Base-by-base conservation (phyloP, 306 rosid species). In the Ochetophila trinervis region DNA sequence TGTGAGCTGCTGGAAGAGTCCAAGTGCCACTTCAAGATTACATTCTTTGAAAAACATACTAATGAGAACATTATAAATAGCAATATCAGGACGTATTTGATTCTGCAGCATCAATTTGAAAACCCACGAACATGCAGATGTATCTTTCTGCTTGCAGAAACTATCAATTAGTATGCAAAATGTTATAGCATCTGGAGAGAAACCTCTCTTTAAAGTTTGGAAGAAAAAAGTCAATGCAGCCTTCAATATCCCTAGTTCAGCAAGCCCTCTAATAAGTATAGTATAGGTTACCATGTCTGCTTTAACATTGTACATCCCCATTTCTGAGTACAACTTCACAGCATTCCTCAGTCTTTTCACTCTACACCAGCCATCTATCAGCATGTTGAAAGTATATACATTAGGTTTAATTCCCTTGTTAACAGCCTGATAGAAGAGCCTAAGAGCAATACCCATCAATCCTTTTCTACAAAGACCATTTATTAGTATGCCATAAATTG, bases 361-460 rank as follows among this genome's bases (percentile, higher is more conserved):
- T 56, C 79, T 69, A 63, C 74, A 75, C 64, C 22, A 75, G 34
- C 79, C 79, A 62, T 75, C 75, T 48, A 75, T 27, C 40, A 75
- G 47, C 27, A 71, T 63, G 60, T 75, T 75, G 16, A 75, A 63
- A 40, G 61, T 63, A 62, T 62, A 55, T 6, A 63, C 67, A 69
- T 68, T 68, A 9, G 75, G 79, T 13, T 68, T 66, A 23, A 68
- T 15, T 2, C 75, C 70, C 66, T 44, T 68, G 47, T 40, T 55
- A 30, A 49, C 5, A 48, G 60, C 79, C 47, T 75, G 79, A 63
- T 68, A 75, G 66, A 75, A 55, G 24, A 75, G 50, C 75, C 71
- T 36, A 62, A 62, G 66, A 49, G 74, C 79, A 49, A 62, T 74
- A 54, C 21, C 4, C 63, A 68, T 62, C 70, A 62, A 32, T 52